These are phyloP conservation scores for Komagataella ulmi DNA, from an alignment of 805 yeast genomes.

Conservation along the genomic window DNA sequence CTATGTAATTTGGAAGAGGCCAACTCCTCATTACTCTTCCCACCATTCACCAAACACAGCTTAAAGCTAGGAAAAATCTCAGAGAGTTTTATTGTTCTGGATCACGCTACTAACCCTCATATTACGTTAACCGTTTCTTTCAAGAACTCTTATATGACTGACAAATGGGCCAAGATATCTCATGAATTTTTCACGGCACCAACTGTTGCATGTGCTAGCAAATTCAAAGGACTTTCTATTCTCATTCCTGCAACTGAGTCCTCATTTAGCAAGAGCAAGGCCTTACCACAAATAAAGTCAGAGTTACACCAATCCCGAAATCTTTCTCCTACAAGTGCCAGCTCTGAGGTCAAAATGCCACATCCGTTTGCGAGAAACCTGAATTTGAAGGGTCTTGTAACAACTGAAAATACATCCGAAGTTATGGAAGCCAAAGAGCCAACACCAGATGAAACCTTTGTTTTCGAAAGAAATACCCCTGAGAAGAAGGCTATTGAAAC, in stretches of 20 bases:
- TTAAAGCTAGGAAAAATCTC: conserved; percentile 7
- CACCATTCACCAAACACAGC: conserved; percentile 17
- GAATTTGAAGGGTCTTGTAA: neutral
- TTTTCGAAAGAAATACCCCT: neutral
- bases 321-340: neutral
- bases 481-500: neutral
- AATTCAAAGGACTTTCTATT: neutral
- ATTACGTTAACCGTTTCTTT: no score
- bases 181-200: conserved; percentile 8
- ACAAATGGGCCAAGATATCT: conserved; percentile 4
- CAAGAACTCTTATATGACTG: neutral
- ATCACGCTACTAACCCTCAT: neutral
- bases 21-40: conserved; percentile 18
- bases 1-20: conserved; percentile 16
- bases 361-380: neutral
- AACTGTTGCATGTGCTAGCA: conserved; percentile 3
- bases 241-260: neutral
- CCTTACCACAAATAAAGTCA: neutral
- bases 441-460: neutral
- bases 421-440: neutral
- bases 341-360: neutral
- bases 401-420: neutral
- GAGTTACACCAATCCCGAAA: neutral
- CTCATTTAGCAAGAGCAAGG: neutral
- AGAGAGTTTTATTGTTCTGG: neutral